Evolutionary conservation across 163 green algal genomes (phyloP).

Genomic region (Smithsoniella earleae): DNA sequence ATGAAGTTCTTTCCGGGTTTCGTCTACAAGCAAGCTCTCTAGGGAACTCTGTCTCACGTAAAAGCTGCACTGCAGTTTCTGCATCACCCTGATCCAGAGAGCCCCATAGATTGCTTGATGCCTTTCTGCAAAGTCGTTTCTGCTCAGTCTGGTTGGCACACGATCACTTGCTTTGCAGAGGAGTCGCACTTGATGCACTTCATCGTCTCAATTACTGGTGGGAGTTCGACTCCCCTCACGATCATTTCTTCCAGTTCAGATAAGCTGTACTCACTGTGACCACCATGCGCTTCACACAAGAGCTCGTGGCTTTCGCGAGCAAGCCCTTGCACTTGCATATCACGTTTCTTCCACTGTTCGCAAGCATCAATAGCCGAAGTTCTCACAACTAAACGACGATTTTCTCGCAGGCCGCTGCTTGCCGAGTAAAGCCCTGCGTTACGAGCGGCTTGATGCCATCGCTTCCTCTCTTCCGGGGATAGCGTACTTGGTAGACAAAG

Average conservation of each 20-base stretch:
- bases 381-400: neutral
- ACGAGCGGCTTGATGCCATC: conserved; percentile 2
- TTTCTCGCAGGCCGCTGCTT: neutral
- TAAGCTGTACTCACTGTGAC: conserved; percentile 2
- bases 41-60: conserved; percentile 6
- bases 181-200: conserved; percentile 25
- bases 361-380: neutral
- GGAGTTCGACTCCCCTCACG: neutral
- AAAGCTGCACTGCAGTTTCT: neutral
- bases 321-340: neutral
- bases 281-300: conserved; percentile 29
- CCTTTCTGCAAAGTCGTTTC: no score
- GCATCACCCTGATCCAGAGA: neutral
- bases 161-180: neutral
- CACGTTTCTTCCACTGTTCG: conserved; percentile 1
- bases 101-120: neutral
- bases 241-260: conserved; percentile 28
- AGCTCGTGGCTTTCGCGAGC: conserved; percentile 9
- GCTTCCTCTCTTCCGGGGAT: conserved; percentile 5
- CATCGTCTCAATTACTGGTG: neutral
- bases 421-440: neutral
- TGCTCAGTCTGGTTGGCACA: no score
- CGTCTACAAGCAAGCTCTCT: conserved; percentile 1
- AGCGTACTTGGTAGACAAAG: neutral
- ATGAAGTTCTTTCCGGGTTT: conserved; percentile 5